Base-by-base conservation (phyloP, 164 flowering plant genomes). In the Piper betle region DNA sequence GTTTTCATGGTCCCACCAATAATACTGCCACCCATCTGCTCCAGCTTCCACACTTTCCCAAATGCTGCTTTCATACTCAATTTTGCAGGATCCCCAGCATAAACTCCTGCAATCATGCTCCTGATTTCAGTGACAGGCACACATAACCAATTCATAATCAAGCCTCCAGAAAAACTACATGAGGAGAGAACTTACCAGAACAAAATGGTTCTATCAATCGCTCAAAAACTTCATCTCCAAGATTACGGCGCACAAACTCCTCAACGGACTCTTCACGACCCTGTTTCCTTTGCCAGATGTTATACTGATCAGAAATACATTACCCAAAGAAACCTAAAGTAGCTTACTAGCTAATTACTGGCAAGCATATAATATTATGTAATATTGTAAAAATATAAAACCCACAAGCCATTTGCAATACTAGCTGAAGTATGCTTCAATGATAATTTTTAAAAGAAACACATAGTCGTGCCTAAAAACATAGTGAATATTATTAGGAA, bases 61-160 rank as follows among this genome's bases (percentile, higher is more conserved):
- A 93, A 93, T 61, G 98, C 97, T 42, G 97, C 97, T 77, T 88
- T 93, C 97, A 93, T 93, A 59, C 98, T 93, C 68, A 87, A 67
- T 68, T 84, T 87, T 61, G 98, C 76, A 74, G 98, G 98, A 81
- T 93, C 92, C 19, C 98, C 98, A 0, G 98, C 97, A 84, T 93
- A 90, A 67, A 93, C 97, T 73, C 97, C 98, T 89, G 79, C 64
- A 74, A 25, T 25, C 40, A 64, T 58, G 48, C 60, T 60, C 40
- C 59, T 50, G 15, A 5, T 46, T 9, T 2, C 12, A 46, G 2
- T 33, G 41, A 58, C 57, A 25, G 33, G 33, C 33, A 25, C 33
- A 58, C 25, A 40, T 2, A 38, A 58, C 15, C 46, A 15, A 33
- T 4, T 19, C 39, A 25, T 25, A 25, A 58, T 37, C 13, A 43